Percentiles rank a stretch among this genome's conserved stretches.
These are phyloP conservation scores for Sarocladiaceae sp. DNA, from an alignment of 2,329 filamentous ascomycete genomes.

Conservation along the genomic window DNA sequence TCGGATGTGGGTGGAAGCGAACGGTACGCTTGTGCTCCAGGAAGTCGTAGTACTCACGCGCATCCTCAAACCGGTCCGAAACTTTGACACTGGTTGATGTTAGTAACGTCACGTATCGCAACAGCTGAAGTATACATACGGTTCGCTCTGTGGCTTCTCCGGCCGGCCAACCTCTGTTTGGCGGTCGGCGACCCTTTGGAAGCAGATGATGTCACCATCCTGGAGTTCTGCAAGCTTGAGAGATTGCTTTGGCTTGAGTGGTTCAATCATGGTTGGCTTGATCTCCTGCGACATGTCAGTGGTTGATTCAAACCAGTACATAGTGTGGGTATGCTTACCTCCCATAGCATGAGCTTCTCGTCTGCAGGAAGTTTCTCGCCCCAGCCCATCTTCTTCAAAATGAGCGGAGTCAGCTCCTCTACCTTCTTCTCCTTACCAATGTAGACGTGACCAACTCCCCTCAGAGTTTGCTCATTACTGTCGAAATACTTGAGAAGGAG, in stretches of 20 bases:
- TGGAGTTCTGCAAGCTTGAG: constrained; percentile 90
- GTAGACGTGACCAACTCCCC: constrained; percentile 79
- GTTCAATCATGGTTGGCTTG: constrained; percentile 95
- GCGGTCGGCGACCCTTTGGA: constrained; percentile 63
- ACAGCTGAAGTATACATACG: constrained; percentile 19
- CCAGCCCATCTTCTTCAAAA: constrained; percentile 84
- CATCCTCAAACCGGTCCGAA: constrained; percentile 61
- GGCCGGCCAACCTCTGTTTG: constrained; percentile 29
- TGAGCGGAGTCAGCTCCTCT: constrained; percentile 73
- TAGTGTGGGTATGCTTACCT: constrained; percentile 42
- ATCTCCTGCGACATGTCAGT: constrained; percentile 61
- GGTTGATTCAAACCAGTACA: background rate
- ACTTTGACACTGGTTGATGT: constrained; percentile 15
- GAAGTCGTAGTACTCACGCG: constrained; percentile 88
- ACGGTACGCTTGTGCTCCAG: constrained; percentile 79
- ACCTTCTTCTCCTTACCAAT: constrained; percentile 86
- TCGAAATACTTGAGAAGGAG: constrained; percentile 95
- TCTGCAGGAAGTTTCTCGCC: constrained; percentile 63
- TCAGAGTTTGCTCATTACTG: constrained; percentile 66
- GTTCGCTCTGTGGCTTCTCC: constrained; percentile 27
- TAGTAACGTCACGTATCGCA: constrained; percentile 10
- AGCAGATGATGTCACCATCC: constrained; percentile 95
- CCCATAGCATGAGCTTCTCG: constrained; percentile 68
- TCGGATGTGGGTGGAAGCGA: constrained; percentile 67
- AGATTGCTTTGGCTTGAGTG: constrained; percentile 85